Percentiles rank a stretch among this genome's conserved stretches.
These are phyloP conservation scores for Scheffersomyces insectosa DNA, from an alignment of 1,139 yeast genomes.

Conservation along the genomic window DNA sequence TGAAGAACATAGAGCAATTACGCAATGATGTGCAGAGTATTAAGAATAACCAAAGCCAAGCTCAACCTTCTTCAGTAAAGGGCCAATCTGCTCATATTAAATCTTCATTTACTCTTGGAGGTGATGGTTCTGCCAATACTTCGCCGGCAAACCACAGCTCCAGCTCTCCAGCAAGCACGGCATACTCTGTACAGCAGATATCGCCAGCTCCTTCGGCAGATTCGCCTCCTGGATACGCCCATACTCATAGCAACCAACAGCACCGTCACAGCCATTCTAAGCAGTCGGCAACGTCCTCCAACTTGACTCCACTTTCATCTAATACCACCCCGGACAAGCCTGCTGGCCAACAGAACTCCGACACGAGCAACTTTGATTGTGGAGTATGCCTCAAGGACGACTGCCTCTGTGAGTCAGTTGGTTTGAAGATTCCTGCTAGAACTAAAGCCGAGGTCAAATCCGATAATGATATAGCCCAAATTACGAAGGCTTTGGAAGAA, in stretches of 20 bases:
- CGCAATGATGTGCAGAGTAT: slow-evolving; percentile 17
- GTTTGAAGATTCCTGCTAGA: slow-evolving; percentile 37
- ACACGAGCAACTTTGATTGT: slow-evolving; percentile 44
- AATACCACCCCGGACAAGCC: slow-evolving; percentile 16
- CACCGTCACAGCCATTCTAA: slow-evolving; percentile 4
- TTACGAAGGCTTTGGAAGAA: slow-evolving; percentile 25
- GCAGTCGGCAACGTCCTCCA: slow-evolving; percentile 1
- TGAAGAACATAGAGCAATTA: slow-evolving; percentile 39
- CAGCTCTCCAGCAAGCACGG: slow-evolving; percentile 29
- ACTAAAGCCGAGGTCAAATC: slow-evolving; percentile 3
- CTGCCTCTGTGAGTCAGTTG: slow-evolving; percentile 70
- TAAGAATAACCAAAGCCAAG: background rate
- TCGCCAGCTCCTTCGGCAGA: slow-evolving; percentile 60
- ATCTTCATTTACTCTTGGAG: slow-evolving; percentile 12
- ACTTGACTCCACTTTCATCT: slow-evolving; percentile 20
- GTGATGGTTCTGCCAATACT: slow-evolving; percentile 10
- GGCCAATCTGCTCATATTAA: slow-evolving; percentile 9
- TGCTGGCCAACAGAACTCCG: slow-evolving; percentile 4
- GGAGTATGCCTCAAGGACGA: slow-evolving; percentile 70
- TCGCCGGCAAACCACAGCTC: slow-evolving; percentile 10
- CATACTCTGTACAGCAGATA: slow-evolving; percentile 46
- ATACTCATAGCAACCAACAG: slow-evolving; percentile 5
- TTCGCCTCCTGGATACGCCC: slow-evolving; percentile 32
- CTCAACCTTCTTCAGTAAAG: slow-evolving; percentile 2
- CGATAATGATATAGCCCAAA: slow-evolving; percentile 5